Conservation (phyloP, 192 early-diverging fungal species). For the Phlyctochytrium arcticum region DNA sequence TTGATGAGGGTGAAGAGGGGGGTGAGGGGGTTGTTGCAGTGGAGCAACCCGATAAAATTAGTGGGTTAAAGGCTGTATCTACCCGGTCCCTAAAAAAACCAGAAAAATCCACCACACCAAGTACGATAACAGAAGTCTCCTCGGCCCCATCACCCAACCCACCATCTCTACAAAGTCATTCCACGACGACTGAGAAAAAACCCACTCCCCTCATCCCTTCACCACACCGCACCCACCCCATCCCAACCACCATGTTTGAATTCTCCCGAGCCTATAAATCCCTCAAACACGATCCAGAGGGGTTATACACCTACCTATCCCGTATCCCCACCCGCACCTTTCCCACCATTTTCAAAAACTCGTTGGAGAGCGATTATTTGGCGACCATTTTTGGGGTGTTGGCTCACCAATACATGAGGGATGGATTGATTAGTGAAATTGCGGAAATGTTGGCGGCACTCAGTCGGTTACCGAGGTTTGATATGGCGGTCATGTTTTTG, state of each 20-base stretch:
- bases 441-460: slow-evolving; percentile 32
- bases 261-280: slow-evolving; percentile 73
- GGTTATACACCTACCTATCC: slow-evolving; percentile 54
- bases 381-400: slow-evolving; percentile 30
- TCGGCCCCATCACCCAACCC: too few relatives aligned
- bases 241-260: too few relatives aligned
- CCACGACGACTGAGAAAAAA: too few relatives aligned
- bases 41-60: too few relatives aligned
- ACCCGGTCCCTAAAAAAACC: not conserved
- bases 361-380: slow-evolving; percentile 41
- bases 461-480: slow-evolving; percentile 31
- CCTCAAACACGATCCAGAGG: slow-evolving; percentile 40
- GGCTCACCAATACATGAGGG: slow-evolving; percentile 9
- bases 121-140: too few relatives aligned
- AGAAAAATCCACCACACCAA: too few relatives aligned
- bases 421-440: slow-evolving; percentile 29
- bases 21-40: too few relatives aligned
- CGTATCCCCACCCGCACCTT: too few relatives aligned
- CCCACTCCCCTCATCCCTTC: too few relatives aligned
- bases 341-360: slow-evolving; percentile 46
- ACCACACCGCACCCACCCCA: too few relatives aligned
- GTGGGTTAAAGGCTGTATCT: too few relatives aligned
- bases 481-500: slow-evolving; percentile 36
- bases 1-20: slow-evolving; percentile 36
- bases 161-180: too few relatives aligned